These are phyloP conservation scores for Backusella luteola DNA, from an alignment of 192 early-diverging fungal genomes.

Conservation along the genomic window DNA sequence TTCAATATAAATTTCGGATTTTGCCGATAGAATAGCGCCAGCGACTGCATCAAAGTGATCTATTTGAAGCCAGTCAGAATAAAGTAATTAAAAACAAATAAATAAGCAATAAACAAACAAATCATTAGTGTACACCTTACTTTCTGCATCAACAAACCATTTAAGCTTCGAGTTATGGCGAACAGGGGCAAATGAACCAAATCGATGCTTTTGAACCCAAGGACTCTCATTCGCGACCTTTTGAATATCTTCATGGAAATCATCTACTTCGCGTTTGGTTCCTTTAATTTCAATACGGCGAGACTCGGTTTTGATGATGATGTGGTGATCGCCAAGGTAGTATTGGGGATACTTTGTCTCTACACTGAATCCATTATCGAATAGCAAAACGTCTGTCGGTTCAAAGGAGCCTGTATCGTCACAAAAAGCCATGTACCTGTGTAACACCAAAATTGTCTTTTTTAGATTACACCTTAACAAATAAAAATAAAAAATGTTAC, in stretches of 20 bases:
- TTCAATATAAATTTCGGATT: slow-evolving; percentile 66
- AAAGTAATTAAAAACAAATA: not conserved
- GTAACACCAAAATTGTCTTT: not conserved
- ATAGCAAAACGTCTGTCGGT: slow-evolving; percentile 47
- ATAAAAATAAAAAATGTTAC: not conserved
- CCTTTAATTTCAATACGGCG: slow-evolving; percentile 67
- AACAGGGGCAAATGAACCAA: slow-evolving; percentile 71
- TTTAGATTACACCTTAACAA: not conserved
- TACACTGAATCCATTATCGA: slow-evolving; percentile 44
- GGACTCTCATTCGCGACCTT: slow-evolving; percentile 57
- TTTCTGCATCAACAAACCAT: slow-evolving; percentile 72
- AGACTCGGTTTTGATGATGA: slow-evolving; percentile 54
- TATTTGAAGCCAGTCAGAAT: not conserved
- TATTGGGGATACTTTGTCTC: slow-evolving; percentile 21
- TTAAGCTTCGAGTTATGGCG: slow-evolving; percentile 57
- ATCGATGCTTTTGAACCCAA: slow-evolving; percentile 65
- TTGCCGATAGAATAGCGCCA: slow-evolving; percentile 67
- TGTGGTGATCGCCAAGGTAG: slow-evolving; percentile 52
- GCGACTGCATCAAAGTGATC: slow-evolving; percentile 75
- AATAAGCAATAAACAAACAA: not conserved
- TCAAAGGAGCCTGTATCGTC: slow-evolving; percentile 31
- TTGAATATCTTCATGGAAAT: slow-evolving; percentile 58
- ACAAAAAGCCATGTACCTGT: slow-evolving; percentile 45
- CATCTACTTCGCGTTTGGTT: slow-evolving; percentile 55
- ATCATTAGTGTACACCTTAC: slow-evolving; percentile 39